Evolutionary conservation across 768 basidiomycete species (phyloP), one percentile per base, ranked within the genome.

Genomic region (Leucosporidium yakuticum): DNA sequence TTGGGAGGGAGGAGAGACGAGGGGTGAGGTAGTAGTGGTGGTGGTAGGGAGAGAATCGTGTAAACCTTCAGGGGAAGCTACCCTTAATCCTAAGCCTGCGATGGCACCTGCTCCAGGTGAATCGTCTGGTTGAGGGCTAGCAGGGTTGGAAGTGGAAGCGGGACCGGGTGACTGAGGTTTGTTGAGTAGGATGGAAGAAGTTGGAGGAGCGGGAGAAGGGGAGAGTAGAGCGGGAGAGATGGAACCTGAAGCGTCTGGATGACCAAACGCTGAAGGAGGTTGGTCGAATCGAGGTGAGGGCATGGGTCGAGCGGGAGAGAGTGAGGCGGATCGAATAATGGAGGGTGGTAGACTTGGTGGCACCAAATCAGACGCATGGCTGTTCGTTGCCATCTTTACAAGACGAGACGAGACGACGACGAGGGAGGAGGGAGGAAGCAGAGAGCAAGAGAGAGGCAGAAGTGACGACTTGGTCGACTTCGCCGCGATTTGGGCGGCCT

Each of bases 381-480:
- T 31, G 53, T 54, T 12, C 6, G 53, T 17, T 27, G 27, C 64
- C 69, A 11, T 51, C 69, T 32, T 53, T 63, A n/a, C n/a, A n/a
- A n/a, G n/a, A n/a, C n/a, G n/a, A n/a, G n/a, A n/a, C n/a, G n/a
- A n/a, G n/a, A n/a, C n/a, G n/a, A n/a, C n/a, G n/a, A n/a, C n/a
- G n/a, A n/a, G n/a, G n/a, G n/a, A n/a, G n/a, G n/a, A n/a, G n/a
- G n/a, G n/a, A n/a, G n/a, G n/a, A n/a, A n/a, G n/a, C n/a, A n/a
- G n/a, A n/a, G n/a, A n/a, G n/a, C n/a, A n/a, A n/a, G n/a, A n/a
- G n/a, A n/a, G n/a, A n/a, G n/a, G n/a, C n/a, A n/a, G n/a, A n/a
- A n/a, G n/a, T n/a, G n/a, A n/a, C n/a, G n/a, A n/a, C n/a, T n/a
- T n/a, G n/a, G n/a, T n/a, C n/a, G n/a, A n/a, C n/a, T n/a, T n/a